phyloP scores from a whole-genome alignment of 306 rosid species.

The Vigna mungo region DNA sequence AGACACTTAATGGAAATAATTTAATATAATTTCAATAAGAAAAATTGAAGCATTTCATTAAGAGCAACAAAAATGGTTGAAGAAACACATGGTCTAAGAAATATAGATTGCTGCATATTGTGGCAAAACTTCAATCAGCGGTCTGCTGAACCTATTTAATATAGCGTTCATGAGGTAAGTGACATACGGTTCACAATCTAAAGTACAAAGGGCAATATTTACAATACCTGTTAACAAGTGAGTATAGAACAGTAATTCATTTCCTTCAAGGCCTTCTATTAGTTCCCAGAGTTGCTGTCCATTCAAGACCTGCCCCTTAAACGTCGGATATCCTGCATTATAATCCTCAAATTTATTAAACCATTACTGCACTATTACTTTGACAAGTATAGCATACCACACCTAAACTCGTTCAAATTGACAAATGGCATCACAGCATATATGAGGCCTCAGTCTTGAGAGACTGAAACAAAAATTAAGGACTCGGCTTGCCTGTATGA shows the following conservation, averaged over 20 bases:
- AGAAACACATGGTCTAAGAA: conserved; percentile 19
- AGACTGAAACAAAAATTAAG: conserved; percentile 53
- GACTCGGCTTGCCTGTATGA: conserved; percentile 89
- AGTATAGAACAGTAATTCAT: conserved; percentile 79
- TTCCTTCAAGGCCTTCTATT: conserved; percentile 79
- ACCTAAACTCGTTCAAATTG: conserved; percentile 21
- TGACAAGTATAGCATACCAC: conserved; percentile 38
- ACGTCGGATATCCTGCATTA: conserved; percentile 82
- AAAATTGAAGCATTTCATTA: conserved; percentile 17
- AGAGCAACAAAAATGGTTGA: neutral
- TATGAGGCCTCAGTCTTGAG: conserved; percentile 57
- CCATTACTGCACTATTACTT: conserved; percentile 40
- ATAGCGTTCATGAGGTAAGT: conserved; percentile 9
- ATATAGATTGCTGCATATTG: neutral
- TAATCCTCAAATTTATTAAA: conserved; percentile 43
- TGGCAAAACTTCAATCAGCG: conserved; percentile 7
- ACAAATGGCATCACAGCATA: conserved; percentile 55
- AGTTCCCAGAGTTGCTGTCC: conserved; percentile 82
- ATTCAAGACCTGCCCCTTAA: conserved; percentile 91
- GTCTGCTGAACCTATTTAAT: conserved; percentile 7
- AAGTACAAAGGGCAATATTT: neutral
- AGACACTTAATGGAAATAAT: conserved; percentile 3
- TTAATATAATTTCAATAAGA: conserved; percentile 7
- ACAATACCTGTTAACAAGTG: conserved; percentile 82
- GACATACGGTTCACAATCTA: conserved; percentile 4